These are phyloP conservation scores for Castanea mollissima DNA, from an alignment of 306 rosid species.

Conservation along the genomic window DNA sequence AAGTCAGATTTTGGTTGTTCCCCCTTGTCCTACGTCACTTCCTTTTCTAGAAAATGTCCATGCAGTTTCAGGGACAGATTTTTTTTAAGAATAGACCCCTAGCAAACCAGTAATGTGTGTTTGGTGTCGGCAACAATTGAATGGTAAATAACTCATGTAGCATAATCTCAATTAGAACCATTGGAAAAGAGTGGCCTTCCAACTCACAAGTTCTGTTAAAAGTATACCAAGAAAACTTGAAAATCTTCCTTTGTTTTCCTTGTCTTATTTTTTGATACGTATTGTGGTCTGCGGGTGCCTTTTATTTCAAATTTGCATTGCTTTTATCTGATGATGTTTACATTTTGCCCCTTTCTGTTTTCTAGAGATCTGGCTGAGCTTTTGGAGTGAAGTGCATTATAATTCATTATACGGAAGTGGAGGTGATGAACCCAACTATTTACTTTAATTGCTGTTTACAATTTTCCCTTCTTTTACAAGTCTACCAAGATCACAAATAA, in stretches of 20 bases:
- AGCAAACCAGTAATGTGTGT: too few species aligned
- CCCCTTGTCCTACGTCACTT: too few species aligned
- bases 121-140: too few species aligned
- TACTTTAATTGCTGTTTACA: background rate
- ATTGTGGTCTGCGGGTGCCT: background rate
- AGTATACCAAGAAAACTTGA: too few species aligned
- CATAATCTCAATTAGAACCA: too few species aligned
- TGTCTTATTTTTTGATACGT: background rate
- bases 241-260: background rate
- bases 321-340: background rate
- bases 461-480: background rate
- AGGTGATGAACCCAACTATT: conserved; percentile 46
- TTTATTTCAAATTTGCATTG: conserved; percentile 2
- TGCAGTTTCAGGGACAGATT: too few species aligned
- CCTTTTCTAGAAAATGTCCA: too few species aligned
- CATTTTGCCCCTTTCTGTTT: background rate
- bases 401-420: conserved; percentile 72
- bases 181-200: too few species aligned
- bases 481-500: background rate
- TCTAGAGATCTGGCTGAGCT: conserved; percentile 94
- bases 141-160: too few species aligned
- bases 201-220: too few species aligned
- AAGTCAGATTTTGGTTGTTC: too few species aligned
- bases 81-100: too few species aligned
- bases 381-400: conserved; percentile 99